Evolutionary conservation across 495 filamentous ascomycete species (phyloP), one percentile per base, ranked within the genome.

Genomic region (Opeltia flavorubescens): DNA sequence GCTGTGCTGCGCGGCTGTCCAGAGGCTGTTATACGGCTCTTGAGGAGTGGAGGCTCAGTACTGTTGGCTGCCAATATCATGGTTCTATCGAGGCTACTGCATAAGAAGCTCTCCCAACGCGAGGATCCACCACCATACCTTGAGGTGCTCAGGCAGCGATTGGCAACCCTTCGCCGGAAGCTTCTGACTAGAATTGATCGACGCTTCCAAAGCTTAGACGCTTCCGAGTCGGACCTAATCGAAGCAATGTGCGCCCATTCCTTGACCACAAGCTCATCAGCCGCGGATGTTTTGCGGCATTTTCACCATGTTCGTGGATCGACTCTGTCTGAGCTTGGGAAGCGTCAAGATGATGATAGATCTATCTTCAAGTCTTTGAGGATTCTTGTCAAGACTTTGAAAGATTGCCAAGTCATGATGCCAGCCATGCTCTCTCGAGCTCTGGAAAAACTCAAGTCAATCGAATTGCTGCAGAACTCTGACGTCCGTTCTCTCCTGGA

Each of bases 211-310:
- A 73, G 68, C 43, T 55, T 61, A 24, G 62, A 67, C 46, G 60
- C 59, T 21, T 72, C 68, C 27, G 65, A 58, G 17, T 67, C 72
- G 21, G 69, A 68, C 27, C 69, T 94, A 15, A 67, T 88, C 12
- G 69, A 86, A 55, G 75, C 76, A 11, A 69, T 96, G 58, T 79
- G 76, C 29, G 89, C 89, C 5, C 94, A 87, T 57, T 84, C 83
- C 43, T 66, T 98, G 18, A 77, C 78, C 1, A 91, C 83, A 6
- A 93, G 78, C 53, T 86, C 85, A 7, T 84, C 85, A 0, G 78
- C 85, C 0, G 75, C 77, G 44, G 88, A 95, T 56, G 80, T 84
- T 0, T 66, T 98, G 26, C 67, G 77, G 12, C 81, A 93, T 62
- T 95, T 96, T 59, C 72, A 93, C 35, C 68, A 77, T 46, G 69